phyloP scores from a whole-genome alignment of 2,329 filamentous ascomycete genomes.

The Fusarium xyrophilum region DNA sequence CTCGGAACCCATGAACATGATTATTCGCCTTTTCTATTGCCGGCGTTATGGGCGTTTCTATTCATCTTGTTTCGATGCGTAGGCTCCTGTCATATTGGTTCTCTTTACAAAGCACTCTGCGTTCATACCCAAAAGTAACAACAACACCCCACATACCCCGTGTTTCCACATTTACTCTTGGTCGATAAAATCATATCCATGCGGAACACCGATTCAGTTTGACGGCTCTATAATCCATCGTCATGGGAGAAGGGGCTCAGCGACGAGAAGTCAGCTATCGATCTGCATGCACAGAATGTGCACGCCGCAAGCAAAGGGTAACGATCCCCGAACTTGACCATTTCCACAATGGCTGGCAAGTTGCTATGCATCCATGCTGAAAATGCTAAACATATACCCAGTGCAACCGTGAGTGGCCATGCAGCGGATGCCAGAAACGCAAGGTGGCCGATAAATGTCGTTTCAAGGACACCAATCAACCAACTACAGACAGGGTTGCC shows the following conservation, averaged over 20 bases:
- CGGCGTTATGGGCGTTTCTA: constrained; percentile 4
- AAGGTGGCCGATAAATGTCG: constrained; percentile 49
- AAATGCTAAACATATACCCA: constrained; percentile 28
- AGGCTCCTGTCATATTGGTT: constrained; percentile 1
- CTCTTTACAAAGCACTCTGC: background rate
- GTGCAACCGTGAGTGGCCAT: constrained; percentile 52
- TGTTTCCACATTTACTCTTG: background rate
- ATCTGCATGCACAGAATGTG: constrained; percentile 54
- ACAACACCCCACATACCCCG: background rate
- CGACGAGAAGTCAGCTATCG: constrained; percentile 35
- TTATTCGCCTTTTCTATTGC: constrained; percentile 20
- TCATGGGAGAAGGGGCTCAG: constrained; percentile 24
- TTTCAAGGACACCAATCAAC: constrained; percentile 41
- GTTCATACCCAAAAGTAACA: background rate
- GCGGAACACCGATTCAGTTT: background rate
- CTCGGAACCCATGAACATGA: constrained; percentile 25
- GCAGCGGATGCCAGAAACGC: constrained; percentile 50
- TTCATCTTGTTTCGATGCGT: constrained; percentile 9
- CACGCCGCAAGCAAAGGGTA: constrained; percentile 51
- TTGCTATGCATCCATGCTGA: background rate
- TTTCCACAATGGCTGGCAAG: too few species aligned
- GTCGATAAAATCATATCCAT: background rate
- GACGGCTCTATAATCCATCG: constrained; percentile 1
- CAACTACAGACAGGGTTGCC: constrained; percentile 33
- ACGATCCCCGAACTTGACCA: background rate